A percentile compares a stretch with the other conserved stretches of the same genome.
Conservation (phyloP, 345 rosid genomes). For the Eucalyptus pauciflora region DNA sequence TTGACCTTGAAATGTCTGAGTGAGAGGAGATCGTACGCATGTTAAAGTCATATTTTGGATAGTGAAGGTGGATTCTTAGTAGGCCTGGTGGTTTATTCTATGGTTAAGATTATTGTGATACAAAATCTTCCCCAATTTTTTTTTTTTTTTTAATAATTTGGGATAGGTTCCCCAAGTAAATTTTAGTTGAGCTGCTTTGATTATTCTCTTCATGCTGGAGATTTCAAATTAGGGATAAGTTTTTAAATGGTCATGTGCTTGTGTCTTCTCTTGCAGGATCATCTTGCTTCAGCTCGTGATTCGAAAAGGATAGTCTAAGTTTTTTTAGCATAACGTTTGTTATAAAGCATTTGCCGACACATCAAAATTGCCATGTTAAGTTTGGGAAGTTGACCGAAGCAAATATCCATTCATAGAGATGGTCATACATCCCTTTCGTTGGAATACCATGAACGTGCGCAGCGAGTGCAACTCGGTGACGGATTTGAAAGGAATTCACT, state of each 20-base stretch:
- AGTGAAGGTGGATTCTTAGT: not conserved
- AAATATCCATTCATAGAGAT: not conserved
- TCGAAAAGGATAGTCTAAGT: slow-evolving; percentile 33
- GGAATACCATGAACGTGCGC: not conserved
- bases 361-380: not conserved
- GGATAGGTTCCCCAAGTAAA: not conserved
- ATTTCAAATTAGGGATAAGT: not conserved
- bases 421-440: not conserved
- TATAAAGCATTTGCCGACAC: not conserved
- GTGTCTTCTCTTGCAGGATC: slow-evolving; percentile 31
- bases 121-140: not conserved
- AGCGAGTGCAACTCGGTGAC: not conserved
- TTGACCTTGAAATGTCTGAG: not conserved
- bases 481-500: not conserved
- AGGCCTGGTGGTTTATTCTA: not conserved
- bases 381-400: not conserved
- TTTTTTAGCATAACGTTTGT: not conserved
- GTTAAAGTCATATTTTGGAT: not conserved
- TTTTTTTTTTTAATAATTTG: not conserved
- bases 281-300: slow-evolving; percentile 65
- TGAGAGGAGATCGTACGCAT: not conserved
- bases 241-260: not conserved
- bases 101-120: not conserved
- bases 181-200: not conserved
- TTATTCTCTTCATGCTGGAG: not conserved